phyloP scores from a whole-genome alignment of 305 asterid species.

The Solanum hybrid region DNA sequence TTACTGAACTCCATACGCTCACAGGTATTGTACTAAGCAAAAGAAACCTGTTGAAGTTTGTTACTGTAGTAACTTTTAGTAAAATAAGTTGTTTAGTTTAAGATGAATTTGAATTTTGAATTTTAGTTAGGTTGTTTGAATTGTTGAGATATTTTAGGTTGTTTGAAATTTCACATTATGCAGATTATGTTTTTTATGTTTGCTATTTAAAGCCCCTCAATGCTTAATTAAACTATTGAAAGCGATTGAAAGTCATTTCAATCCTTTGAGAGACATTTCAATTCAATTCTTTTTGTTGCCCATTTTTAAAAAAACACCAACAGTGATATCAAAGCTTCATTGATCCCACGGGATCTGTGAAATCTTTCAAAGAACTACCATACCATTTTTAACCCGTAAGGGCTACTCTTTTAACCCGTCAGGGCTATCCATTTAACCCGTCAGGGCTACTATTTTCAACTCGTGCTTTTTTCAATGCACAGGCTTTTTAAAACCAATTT shows the following conservation, averaged over 20 bases:
- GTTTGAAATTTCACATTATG: background rate
- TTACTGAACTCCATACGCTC: constrained; percentile 64
- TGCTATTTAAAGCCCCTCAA: background rate
- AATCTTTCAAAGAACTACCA: background rate
- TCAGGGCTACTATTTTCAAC: background rate
- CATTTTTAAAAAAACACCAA: background rate
- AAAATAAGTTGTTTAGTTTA: background rate
- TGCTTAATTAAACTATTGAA: background rate
- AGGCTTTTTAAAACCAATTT: too few species aligned
- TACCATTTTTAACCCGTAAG: background rate
- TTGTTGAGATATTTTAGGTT: background rate
- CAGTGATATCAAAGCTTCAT: background rate
- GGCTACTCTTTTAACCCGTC: too few species aligned
- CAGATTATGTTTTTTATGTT: background rate
- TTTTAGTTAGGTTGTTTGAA: background rate
- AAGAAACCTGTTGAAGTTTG: background rate
- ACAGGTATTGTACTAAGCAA: constrained; percentile 42
- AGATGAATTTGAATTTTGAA: background rate
- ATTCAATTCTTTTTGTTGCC: background rate
- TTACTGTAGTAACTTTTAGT: background rate
- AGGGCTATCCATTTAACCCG: too few species aligned
- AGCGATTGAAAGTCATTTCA: background rate
- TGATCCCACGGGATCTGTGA: background rate
- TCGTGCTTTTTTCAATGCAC: background rate
- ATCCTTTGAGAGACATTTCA: background rate